Evolutionary conservation across 1,139 yeast genomes (phyloP).

Genomic region (Wickerhamomyces sp.): DNA sequence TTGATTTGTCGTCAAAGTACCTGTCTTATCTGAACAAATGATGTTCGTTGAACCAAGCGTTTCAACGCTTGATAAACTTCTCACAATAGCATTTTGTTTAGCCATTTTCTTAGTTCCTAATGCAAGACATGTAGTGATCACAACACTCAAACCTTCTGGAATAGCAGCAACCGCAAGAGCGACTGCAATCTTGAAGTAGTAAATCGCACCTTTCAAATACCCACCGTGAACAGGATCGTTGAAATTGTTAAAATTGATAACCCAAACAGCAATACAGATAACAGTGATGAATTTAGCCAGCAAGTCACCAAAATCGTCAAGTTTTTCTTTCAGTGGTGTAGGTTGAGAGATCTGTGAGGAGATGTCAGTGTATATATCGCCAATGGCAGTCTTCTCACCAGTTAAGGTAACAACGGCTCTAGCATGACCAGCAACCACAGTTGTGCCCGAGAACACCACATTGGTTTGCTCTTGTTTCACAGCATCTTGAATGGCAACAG

Average conservation of each 20-base stretch:
- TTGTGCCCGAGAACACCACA: constrained; percentile 53
- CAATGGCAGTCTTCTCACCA: constrained; percentile 71
- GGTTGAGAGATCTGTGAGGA: constrained; percentile 60
- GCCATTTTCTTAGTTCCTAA: constrained; percentile 82
- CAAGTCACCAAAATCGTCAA: constrained; percentile 66
- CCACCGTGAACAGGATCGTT: constrained; percentile 48
- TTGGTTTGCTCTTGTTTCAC: constrained; percentile 26
- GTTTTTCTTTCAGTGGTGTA: constrained; percentile 58
- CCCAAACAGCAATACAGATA: constrained; percentile 77
- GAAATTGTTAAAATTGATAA: constrained; percentile 64
- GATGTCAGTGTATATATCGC: constrained; percentile 53
- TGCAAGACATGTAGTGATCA: constrained; percentile 79
- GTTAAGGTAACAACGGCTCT: constrained; percentile 60
- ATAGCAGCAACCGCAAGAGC: constrained; percentile 80
- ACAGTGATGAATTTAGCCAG: constrained; percentile 69
- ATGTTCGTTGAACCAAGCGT: constrained; percentile 80
- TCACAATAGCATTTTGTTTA: constrained; percentile 63
- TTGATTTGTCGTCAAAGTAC: constrained; percentile 74
- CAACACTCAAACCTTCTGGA: constrained; percentile 77
- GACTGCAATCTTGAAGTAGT: constrained; percentile 47
- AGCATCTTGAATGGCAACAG: constrained; percentile 31
- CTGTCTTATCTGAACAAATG: constrained; percentile 81
- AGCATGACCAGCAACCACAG: constrained; percentile 72
- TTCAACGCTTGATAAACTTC: constrained; percentile 73
- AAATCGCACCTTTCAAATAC: constrained; percentile 44